Conservation (phyloP, 768 basidiomycete species). For the Gymnopilus junonius region DNA sequence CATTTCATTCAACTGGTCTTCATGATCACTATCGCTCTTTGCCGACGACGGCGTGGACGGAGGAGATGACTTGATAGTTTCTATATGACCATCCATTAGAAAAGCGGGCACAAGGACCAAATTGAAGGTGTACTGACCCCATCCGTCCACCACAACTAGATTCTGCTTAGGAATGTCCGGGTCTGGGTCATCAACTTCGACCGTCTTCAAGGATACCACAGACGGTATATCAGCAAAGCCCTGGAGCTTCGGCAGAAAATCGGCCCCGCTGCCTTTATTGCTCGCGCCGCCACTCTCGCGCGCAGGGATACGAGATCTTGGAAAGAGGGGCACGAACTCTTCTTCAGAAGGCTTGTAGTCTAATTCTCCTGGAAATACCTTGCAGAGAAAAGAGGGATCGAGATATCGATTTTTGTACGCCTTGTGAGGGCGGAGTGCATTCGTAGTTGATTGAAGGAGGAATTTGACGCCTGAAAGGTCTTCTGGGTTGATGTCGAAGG, state of each 20-base stretch:
- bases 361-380: not conserved
- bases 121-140: slow-evolving; percentile 49
- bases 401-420: slow-evolving; percentile 31
- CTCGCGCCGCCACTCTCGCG: slow-evolving; percentile 11
- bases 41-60: slow-evolving; percentile 45
- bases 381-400: slow-evolving; percentile 21
- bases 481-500: slow-evolving; percentile 35
- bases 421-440: slow-evolving; percentile 23
- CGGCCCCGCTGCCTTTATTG: not conserved
- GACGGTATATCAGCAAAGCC: slow-evolving; percentile 13
- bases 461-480: slow-evolving; percentile 18
- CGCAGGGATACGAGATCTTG: slow-evolving; percentile 33
- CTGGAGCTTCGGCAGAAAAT: slow-evolving; percentile 5
- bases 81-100: slow-evolving; percentile 22
- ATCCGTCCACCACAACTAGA: slow-evolving; percentile 65
- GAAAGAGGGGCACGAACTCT: slow-evolving; percentile 44
- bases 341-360: slow-evolving; percentile 14
- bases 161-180: slow-evolving; percentile 50
- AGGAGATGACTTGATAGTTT: slow-evolving; percentile 43
- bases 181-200: slow-evolving; percentile 39
- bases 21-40: slow-evolving; percentile 38
- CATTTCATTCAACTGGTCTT: slow-evolving; percentile 57
- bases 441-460: slow-evolving; percentile 22
- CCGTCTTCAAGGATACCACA: slow-evolving; percentile 1
- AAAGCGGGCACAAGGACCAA: not conserved